Evolutionary conservation across 768 basidiomycete species (phyloP).

Genomic region (Tylopilus sp.): DNA sequence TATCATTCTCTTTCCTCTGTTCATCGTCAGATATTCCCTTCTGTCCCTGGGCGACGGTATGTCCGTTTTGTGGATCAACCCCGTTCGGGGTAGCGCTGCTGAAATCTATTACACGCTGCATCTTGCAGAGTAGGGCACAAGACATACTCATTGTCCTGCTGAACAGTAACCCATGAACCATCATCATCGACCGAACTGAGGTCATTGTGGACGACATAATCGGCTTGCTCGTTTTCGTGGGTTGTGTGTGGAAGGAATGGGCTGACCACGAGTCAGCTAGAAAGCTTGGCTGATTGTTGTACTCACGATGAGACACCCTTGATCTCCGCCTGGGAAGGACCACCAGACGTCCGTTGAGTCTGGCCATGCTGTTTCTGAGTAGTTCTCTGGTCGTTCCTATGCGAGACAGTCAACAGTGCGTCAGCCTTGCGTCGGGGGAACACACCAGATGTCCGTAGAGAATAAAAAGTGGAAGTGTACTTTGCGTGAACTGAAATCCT

Average conservation of each 20-base stretch:
- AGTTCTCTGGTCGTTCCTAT: no score
- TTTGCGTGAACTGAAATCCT: not conserved
- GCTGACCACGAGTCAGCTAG: not conserved
- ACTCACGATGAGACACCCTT: not conserved
- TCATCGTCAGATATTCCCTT: not conserved
- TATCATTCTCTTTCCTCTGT: not conserved
- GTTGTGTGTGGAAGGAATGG: no score
- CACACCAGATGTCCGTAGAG: constrained; percentile 2
- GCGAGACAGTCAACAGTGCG: not conserved
- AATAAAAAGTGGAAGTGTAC: not conserved
- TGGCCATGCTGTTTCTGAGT: constrained; percentile 1
- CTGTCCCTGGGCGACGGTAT: no score
- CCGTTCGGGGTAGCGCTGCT: not conserved
- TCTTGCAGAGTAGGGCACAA: not conserved
- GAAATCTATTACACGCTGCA: not conserved
- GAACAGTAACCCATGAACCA: not conserved
- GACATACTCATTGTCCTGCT: not conserved
- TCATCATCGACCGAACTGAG: no score
- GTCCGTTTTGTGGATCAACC: not conserved
- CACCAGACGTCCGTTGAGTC: no score
- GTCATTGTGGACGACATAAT: not conserved
- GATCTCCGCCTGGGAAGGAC: no score
- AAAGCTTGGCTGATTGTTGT: not conserved
- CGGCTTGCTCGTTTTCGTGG: no score
- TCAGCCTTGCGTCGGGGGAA: no score